Evolutionary conservation across 768 basidiomycete species (phyloP).

Genomic region (Naganishia onofrii): DNA sequence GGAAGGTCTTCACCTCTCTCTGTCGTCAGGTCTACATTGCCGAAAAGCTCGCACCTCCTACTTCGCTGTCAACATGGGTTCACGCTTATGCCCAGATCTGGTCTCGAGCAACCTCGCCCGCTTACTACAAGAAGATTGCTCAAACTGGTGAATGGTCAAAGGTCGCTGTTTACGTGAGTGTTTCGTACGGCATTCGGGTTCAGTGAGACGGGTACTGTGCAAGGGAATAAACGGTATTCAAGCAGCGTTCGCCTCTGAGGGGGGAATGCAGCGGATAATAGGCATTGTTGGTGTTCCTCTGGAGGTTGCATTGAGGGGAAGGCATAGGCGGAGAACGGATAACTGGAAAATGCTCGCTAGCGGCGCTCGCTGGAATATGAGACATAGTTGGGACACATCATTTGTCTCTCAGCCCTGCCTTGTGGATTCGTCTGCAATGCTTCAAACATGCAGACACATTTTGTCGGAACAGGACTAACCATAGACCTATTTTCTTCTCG

Average conservation of each 20-base stretch:
- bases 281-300: too few relatives aligned
- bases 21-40: slow-evolving; percentile 51
- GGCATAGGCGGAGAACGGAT: too few relatives aligned
- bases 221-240: background rate
- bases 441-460: background rate
- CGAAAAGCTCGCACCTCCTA: slow-evolving; percentile 51
- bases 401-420: background rate
- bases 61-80: slow-evolving; percentile 43
- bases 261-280: too few relatives aligned
- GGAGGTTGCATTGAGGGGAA: background rate
- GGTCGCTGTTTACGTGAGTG: slow-evolving; percentile 49
- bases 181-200: background rate
- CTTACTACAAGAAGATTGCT: slow-evolving; percentile 42
- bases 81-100: slow-evolving; percentile 47
- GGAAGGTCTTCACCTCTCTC: slow-evolving; percentile 49
- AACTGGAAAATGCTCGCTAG: background rate
- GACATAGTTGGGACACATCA: background rate
- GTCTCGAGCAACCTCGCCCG: slow-evolving; percentile 38
- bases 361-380: too few relatives aligned
- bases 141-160: slow-evolving; percentile 51
- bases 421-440: background rate
- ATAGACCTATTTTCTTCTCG: slow-evolving; percentile 9
- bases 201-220: background rate
- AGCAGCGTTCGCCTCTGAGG: too few relatives aligned
- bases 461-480: background rate